Conservation (phyloP, 1,284 basidiomycete species). For the Fomitopsis schrenkii region DNA sequence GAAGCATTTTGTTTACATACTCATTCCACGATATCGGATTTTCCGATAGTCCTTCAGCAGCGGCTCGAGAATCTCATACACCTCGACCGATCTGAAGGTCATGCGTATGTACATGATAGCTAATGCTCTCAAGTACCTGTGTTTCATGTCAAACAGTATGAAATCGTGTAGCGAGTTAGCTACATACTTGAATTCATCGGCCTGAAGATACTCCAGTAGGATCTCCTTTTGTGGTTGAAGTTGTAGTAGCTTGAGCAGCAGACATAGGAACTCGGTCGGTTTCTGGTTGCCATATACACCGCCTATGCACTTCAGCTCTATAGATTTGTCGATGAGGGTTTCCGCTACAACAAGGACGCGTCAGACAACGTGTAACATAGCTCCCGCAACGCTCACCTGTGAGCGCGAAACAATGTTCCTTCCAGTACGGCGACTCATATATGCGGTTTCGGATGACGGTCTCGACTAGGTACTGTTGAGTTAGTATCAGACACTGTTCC, state of each 20-base stretch:
- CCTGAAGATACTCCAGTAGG: constrained; percentile 88
- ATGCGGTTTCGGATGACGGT: constrained; percentile 95
- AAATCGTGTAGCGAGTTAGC: background rate
- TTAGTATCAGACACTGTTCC: constrained; percentile 21
- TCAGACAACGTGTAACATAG: constrained; percentile 6
- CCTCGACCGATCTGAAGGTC: constrained; percentile 86
- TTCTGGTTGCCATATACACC: constrained; percentile 93
- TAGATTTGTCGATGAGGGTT: constrained; percentile 89
- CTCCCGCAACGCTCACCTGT: constrained; percentile 52
- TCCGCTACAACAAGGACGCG: constrained; percentile 55
- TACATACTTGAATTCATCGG: constrained; percentile 95
- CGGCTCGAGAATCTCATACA: constrained; percentile 93
- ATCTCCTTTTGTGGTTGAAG: constrained; percentile 98
- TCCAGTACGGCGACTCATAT: constrained; percentile 96
- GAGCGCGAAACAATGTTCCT: constrained; percentile 92
- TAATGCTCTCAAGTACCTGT: constrained; percentile 88
- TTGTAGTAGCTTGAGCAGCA: constrained; percentile 92
- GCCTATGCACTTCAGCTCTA: constrained; percentile 80
- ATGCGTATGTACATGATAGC: constrained; percentile 94
- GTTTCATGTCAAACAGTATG: background rate
- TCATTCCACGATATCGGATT: constrained; percentile 75
- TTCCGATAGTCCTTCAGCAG: constrained; percentile 93
- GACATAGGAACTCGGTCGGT: constrained; percentile 88
- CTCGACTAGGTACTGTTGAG: constrained; percentile 85
- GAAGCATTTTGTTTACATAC: constrained; percentile 40